Conservation (phyloP, 1,284 basidiomycete species). For the Leccinum laetum region DNA sequence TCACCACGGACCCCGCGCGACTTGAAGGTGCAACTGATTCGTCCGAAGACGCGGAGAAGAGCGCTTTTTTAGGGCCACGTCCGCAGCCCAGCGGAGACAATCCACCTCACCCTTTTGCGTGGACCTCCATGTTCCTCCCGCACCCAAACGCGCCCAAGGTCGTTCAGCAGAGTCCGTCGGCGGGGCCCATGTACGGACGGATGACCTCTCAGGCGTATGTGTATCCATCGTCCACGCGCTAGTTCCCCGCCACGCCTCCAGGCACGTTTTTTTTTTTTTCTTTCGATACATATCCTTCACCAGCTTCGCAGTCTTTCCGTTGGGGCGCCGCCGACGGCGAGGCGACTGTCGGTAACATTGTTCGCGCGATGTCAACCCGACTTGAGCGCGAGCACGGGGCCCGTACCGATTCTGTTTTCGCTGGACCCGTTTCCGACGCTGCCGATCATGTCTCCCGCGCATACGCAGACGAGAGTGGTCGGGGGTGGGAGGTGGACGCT, state of each 20-base stretch:
- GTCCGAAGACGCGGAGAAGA: constrained; percentile 15
- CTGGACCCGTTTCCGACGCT: constrained; percentile 51
- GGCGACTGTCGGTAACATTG: constrained; percentile 48
- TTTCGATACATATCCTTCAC: no score
- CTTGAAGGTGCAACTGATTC: not conserved
- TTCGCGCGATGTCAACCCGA: constrained; percentile 63
- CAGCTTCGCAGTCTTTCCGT: no score
- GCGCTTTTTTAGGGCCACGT: constrained; percentile 28
- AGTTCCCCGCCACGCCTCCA: not conserved
- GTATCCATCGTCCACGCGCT: constrained; percentile 4
- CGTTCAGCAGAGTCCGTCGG: constrained; percentile 27
- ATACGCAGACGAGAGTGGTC: not conserved
- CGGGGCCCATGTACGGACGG: constrained; percentile 63
- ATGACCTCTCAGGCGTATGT: constrained; percentile 22
- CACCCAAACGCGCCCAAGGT: constrained; percentile 72
- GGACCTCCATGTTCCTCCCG: constrained; percentile 61
- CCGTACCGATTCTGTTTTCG: constrained; percentile 66
- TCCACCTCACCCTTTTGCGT: constrained; percentile 32
- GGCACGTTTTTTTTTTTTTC: no score
- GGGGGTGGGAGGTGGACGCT: not conserved
- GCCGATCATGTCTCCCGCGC: constrained; percentile 5
- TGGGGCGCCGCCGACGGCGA: constrained; percentile 3
- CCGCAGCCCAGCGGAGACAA: constrained; percentile 13
- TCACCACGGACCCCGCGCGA: constrained; percentile 10
- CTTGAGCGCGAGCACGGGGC: constrained; percentile 49